Percentiles rank a stretch among this genome's conserved stretches.
Conservation (phyloP, 805 yeast species). For the Metschnikowia henanensis region DNA sequence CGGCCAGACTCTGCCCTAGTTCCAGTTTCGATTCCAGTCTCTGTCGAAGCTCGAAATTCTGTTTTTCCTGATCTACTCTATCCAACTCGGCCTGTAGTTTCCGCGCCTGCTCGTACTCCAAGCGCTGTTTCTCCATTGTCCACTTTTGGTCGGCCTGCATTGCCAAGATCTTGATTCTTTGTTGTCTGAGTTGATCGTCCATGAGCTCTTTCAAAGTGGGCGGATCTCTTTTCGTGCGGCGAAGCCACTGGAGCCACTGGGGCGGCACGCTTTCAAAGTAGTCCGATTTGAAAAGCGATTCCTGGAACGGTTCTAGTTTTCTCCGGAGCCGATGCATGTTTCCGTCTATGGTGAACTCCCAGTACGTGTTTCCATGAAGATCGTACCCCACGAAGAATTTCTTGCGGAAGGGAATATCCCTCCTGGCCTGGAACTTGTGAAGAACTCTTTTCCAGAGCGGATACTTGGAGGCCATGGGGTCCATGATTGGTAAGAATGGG, state of each 20-base stretch:
- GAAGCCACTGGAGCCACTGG: conserved; percentile 82
- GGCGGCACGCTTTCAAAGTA: conserved; percentile 61
- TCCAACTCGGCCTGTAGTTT: conserved; percentile 34
- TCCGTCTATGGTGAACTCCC: conserved; percentile 70
- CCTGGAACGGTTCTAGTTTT: conserved; percentile 55
- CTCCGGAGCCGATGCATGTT: conserved; percentile 57
- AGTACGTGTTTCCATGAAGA: conserved; percentile 79
- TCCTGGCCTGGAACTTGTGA: conserved; percentile 58
- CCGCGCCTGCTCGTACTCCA: conserved; percentile 33
- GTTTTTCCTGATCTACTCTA: conserved; percentile 15
- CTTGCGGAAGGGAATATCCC: conserved; percentile 66
- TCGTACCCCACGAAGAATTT: conserved; percentile 76
- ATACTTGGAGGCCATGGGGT: conserved; percentile 48
- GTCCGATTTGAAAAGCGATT: conserved; percentile 51
- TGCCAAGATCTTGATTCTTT: conserved; percentile 50
- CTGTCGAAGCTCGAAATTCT: conserved; percentile 10
- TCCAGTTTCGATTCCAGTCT: too few species aligned
- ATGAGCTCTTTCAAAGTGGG: conserved; percentile 66
- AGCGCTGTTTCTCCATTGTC: conserved; percentile 33
- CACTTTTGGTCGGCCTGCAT: conserved; percentile 46
- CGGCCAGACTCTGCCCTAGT: neutral
- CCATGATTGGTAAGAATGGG: too few species aligned
- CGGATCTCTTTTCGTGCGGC: conserved; percentile 56
- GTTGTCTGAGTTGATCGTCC: conserved; percentile 56
- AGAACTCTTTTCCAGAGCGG: conserved; percentile 50